Evolutionary conservation across 2,329 filamentous ascomycete species (phyloP), one percentile per base, ranked within the genome.

Genomic region (Fusarium penzigii): DNA sequence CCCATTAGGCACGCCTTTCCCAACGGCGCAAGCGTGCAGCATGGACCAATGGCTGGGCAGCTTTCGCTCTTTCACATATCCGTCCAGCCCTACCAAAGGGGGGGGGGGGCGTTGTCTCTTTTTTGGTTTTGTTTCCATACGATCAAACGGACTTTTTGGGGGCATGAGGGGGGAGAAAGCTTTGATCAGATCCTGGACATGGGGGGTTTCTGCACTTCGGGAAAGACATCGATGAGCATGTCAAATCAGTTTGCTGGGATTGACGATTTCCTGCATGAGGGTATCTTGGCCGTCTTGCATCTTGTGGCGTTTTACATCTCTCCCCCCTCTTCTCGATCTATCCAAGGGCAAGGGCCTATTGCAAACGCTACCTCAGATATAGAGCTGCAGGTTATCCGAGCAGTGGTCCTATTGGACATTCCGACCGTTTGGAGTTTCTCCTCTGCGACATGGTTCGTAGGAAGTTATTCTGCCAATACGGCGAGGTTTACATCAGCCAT

Each of bases 251-350:
- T 20, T 39, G 39, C 51, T 14, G 20, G 14, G 29, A 39, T 38
- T 54, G 38, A 42, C 39, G 48, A 53, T 56, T 40, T 44, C 51
- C 9, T 51, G 54, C 48, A 58, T 45, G 12, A 42, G 42, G 44
- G 44, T 16, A 55, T 56, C 51, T 49, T 17, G 17, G 10, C 42
- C 40, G 20, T 25, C 42, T 52, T 42, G 10, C 25, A 25, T 29
- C 29, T 13, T 52, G 59, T 57, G 51, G 56, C 46, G 59, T 42
- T 36, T 25, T 36, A 47, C 40, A 43, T 29, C 47, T 44, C 42
- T 7, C 20, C 52, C 42, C 51, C 32, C 10, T 32, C 44, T 34
- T 29, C 53, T 60, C 46, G 51, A 51, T 41, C 29, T 17, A 29
- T 16, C 44, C 32, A 36, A 36, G 32, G 32, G 32, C 10, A 53